Conservation (phyloP, 352 stramenopile genomes). For the Pythium dissimile region DNA sequence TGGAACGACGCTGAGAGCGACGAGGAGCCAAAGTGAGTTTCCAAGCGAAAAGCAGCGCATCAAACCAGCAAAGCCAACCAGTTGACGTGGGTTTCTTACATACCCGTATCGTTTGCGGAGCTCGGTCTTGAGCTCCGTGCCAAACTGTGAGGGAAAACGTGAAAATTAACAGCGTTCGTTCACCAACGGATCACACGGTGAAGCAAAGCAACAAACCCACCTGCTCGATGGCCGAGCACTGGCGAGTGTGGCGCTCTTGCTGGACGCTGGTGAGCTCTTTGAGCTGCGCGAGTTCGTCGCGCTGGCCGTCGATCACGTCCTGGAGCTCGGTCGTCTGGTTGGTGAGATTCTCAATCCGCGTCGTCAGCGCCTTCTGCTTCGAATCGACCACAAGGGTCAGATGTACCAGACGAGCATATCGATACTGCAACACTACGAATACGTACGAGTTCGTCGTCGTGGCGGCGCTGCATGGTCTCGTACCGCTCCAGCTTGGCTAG, state of each 20-base stretch:
- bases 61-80: no score
- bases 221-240: constrained; percentile 34
- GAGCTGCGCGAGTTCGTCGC: constrained; percentile 24
- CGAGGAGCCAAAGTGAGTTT: not conserved
- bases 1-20: constrained; percentile 36
- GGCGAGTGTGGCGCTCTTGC: constrained; percentile 14
- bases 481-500: constrained; percentile 34
- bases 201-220: constrained; percentile 18
- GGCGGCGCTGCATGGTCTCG: constrained; percentile 28
- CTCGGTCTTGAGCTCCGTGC: constrained; percentile 41
- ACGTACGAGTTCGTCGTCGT: constrained; percentile 37
- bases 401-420: not conserved
- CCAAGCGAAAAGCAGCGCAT: not conserved
- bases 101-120: constrained; percentile 60
- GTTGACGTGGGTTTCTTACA: no score
- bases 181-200: no score
- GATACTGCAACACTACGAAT: not conserved
- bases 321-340: constrained; percentile 26
- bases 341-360: constrained; percentile 24
- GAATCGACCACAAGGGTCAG: not conserved
- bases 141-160: constrained; percentile 31
- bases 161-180: not conserved
- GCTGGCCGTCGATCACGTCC: constrained; percentile 10
- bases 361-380: constrained; percentile 21
- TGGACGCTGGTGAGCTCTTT: constrained; percentile 23